Evolutionary conservation across 2,329 filamentous ascomycete genomes (phyloP).

Genomic region (Aspergillus aculeatinus): DNA sequence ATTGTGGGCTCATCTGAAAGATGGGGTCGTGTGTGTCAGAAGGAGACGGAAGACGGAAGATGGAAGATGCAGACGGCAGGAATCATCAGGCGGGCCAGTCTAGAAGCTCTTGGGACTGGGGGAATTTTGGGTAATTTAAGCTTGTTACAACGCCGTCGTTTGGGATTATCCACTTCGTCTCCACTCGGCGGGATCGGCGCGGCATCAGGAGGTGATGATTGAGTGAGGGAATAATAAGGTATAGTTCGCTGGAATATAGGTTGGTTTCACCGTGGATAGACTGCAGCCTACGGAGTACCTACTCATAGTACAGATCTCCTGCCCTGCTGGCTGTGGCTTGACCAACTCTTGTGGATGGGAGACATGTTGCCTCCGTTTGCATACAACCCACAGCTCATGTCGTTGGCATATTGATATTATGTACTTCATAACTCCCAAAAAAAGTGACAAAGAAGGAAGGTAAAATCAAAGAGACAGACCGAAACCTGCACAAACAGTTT

Average conservation of each 20-base stretch:
- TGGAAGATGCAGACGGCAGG: no score
- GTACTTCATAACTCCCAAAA: neutral
- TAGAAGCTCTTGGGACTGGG: neutral
- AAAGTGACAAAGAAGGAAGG: neutral
- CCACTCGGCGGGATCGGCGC: neutral
- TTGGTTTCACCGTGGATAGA: neutral
- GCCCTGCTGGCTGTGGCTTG: neutral
- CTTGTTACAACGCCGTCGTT: neutral
- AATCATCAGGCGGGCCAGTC: neutral
- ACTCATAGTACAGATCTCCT: neutral
- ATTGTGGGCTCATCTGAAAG: neutral
- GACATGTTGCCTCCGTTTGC: neutral
- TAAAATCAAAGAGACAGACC: neutral
- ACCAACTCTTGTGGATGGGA: neutral
- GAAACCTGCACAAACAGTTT: neutral
- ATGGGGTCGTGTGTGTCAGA: no score
- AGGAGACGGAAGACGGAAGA: no score
- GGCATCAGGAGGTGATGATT: neutral
- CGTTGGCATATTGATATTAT: neutral
- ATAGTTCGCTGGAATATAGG: neutral
- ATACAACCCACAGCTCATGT: neutral
- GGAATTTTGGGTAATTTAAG: neutral
- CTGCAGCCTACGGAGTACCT: neutral
- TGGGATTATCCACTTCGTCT: neutral
- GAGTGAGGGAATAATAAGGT: neutral